phyloP scores from a whole-genome alignment of 768 basidiomycete species.

The Pleurotus eryngii region DNA sequence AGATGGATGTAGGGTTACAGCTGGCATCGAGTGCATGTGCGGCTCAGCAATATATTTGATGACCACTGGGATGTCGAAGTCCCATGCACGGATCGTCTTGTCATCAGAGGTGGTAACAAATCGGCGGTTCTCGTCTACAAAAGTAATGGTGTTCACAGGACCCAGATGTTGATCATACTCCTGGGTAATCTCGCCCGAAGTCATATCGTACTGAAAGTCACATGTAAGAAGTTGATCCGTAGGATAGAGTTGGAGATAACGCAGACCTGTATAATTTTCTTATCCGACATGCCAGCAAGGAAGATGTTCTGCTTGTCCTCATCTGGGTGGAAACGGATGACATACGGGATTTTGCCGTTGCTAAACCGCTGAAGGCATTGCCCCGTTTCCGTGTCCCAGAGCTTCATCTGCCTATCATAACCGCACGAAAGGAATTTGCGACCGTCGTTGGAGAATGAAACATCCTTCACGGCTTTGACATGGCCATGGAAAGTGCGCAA shows the following conservation, averaged over 20 bases:
- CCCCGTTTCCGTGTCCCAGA: slow-evolving; percentile 99
- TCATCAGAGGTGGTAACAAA: slow-evolving; percentile 99
- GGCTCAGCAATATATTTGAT: slow-evolving; percentile 99
- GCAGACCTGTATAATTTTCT: slow-evolving; percentile 95
- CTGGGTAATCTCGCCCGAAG: slow-evolving; percentile 92
- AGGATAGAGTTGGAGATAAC: background rate
- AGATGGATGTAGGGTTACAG: slow-evolving; percentile 92
- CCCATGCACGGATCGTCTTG: slow-evolving; percentile 99
- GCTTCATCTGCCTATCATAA: slow-evolving; percentile 96
- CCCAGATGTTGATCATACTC: slow-evolving; percentile 99
- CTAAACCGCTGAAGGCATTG: slow-evolving; percentile 96
- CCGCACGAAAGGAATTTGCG: slow-evolving; percentile 85
- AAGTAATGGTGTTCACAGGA: slow-evolving; percentile 97
- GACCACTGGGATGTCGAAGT: slow-evolving; percentile 98
- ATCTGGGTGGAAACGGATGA: slow-evolving; percentile 93
- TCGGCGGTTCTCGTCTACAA: slow-evolving; percentile 95
- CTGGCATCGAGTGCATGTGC: slow-evolving; percentile 99
- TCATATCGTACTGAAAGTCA: slow-evolving; percentile 83
- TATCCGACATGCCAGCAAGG: slow-evolving; percentile 98
- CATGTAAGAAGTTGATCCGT: background rate
- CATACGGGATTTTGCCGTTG: slow-evolving; percentile 97
- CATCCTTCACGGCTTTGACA: slow-evolving; percentile 93
- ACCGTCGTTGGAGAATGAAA: slow-evolving; percentile 94
- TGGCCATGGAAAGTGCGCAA: slow-evolving; percentile 97
- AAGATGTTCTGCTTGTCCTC: slow-evolving; percentile 95